These are phyloP conservation scores for Earliella scabrosa DNA, from an alignment of 1,284 basidiomycete species.

Conservation along the genomic window DNA sequence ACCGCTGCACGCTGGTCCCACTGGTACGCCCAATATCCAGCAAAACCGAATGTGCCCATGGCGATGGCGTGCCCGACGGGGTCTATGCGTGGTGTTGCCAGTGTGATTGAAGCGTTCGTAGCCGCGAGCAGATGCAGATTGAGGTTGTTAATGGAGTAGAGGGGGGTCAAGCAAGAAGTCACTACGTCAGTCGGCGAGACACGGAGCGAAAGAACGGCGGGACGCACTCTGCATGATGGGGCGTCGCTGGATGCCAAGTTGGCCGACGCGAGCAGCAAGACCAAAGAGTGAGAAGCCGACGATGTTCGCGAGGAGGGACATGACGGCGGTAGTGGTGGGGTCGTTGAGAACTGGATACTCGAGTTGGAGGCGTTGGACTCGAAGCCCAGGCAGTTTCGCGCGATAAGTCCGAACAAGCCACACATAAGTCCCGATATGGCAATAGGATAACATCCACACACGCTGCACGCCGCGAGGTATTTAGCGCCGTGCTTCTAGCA, in stretches of 20 bases:
- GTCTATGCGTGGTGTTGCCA: slow-evolving; percentile 45
- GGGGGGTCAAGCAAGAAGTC: no score
- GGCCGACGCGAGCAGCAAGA: slow-evolving; percentile 77
- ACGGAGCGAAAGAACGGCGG: not conserved
- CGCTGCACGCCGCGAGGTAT: not conserved
- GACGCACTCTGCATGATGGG: slow-evolving; percentile 70
- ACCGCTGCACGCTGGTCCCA: slow-evolving; percentile 66
- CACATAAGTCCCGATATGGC: not conserved
- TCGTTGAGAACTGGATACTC: not conserved
- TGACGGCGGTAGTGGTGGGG: slow-evolving; percentile 40
- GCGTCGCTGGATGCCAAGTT: slow-evolving; percentile 79
- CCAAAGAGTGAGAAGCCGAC: slow-evolving; percentile 82
- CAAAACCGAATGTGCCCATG: slow-evolving; percentile 69
- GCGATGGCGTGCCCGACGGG: slow-evolving; percentile 64
- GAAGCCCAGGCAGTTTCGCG: not conserved
- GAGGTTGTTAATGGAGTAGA: not conserved
- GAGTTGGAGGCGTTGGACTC: not conserved
- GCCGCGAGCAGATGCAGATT: not conserved
- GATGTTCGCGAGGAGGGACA: slow-evolving; percentile 75
- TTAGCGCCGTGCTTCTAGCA: slow-evolving; percentile 1
- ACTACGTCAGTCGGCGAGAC: not conserved
- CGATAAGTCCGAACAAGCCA: not conserved
- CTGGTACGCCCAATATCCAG: slow-evolving; percentile 69
- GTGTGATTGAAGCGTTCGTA: not conserved
- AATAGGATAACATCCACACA: not conserved